Conservation (phyloP, 306 rosid genomes). For the Cucurbita moschata region DNA sequence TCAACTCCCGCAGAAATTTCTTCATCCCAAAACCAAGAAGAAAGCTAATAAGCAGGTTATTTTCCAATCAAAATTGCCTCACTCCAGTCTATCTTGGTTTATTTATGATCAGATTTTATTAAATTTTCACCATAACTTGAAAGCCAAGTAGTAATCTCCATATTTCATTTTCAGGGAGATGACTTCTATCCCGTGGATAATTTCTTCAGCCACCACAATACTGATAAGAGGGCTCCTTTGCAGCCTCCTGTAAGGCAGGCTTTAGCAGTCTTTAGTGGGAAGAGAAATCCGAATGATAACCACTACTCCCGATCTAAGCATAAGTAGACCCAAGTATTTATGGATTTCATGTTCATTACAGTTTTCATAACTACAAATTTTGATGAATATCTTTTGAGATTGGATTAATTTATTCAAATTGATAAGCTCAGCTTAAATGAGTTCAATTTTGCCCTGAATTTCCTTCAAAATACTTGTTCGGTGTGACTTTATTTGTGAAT, state of each 20-base stretch:
- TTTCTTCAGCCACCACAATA: conserved; percentile 46
- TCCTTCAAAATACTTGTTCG: neutral
- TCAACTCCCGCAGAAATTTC: conserved; percentile 81
- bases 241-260: conserved; percentile 87
- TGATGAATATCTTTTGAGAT: neutral
- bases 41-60: conserved; percentile 50
- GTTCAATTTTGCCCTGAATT: neutral
- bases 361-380: neutral
- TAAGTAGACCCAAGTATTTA: conserved; percentile 10
- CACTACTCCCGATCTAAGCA: conserved; percentile 59
- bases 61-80: neutral
- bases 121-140: neutral
- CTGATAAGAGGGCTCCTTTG: conserved; percentile 54
- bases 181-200: conserved; percentile 32
- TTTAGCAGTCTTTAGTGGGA: conserved; percentile 54
- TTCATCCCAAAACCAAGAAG: conserved; percentile 76
- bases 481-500: neutral
- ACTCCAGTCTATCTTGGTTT: neutral
- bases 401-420: neutral
- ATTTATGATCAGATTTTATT: neutral
- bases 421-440: neutral
- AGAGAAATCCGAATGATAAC: conserved; percentile 87
- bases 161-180: conserved; percentile 40
- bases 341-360: neutral
- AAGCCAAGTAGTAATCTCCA: neutral